Evolutionary conservation across 1,284 basidiomycete genomes (phyloP).

Genomic region (Papiliotrema nemorosa): DNA sequence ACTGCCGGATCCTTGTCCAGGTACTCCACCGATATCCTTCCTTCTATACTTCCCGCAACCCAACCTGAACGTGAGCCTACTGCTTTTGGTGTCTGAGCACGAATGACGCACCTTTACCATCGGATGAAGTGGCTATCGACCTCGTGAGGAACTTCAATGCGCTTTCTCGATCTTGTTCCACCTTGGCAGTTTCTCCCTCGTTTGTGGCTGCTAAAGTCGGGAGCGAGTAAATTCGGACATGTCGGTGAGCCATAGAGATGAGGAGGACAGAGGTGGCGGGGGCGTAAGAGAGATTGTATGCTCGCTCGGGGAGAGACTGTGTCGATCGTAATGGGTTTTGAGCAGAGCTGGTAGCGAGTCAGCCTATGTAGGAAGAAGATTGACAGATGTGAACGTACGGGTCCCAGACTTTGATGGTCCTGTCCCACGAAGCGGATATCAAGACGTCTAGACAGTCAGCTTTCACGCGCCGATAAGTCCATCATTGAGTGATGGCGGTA

Average conservation of each 20-base stretch:
- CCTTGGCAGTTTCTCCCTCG: constrained; percentile 59
- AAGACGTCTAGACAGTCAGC: constrained; percentile 57
- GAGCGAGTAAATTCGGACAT: constrained; percentile 82
- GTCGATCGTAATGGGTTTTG: constrained; percentile 58
- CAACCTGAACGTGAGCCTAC: constrained; percentile 61
- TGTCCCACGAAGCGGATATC: constrained; percentile 87
- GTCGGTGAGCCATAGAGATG: constrained; percentile 81
- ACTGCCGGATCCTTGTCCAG: constrained; percentile 74
- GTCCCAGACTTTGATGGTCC: constrained; percentile 82
- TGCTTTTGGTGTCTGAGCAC: neutral
- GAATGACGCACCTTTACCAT: constrained; percentile 71
- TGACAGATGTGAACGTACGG: constrained; percentile 55
- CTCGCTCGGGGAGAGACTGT: constrained; percentile 70
- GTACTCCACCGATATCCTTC: constrained; percentile 95
- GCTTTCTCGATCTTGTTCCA: constrained; percentile 78
- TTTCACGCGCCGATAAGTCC: neutral
- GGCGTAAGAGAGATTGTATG: constrained; percentile 65
- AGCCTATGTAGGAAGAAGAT: neutral
- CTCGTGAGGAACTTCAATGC: constrained; percentile 94
- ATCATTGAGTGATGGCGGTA: neutral
- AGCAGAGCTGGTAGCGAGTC: constrained; percentile 30
- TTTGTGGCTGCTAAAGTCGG: constrained; percentile 66
- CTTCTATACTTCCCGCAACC: constrained; percentile 90
- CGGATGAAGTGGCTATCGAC: constrained; percentile 83
- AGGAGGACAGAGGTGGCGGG: constrained; percentile 59